A percentile compares a stretch with the other conserved stretches of the same genome.
These are phyloP conservation scores for Aspergillus tanneri DNA, from an alignment of 2,329 filamentous ascomycete species.

Conservation along the genomic window DNA sequence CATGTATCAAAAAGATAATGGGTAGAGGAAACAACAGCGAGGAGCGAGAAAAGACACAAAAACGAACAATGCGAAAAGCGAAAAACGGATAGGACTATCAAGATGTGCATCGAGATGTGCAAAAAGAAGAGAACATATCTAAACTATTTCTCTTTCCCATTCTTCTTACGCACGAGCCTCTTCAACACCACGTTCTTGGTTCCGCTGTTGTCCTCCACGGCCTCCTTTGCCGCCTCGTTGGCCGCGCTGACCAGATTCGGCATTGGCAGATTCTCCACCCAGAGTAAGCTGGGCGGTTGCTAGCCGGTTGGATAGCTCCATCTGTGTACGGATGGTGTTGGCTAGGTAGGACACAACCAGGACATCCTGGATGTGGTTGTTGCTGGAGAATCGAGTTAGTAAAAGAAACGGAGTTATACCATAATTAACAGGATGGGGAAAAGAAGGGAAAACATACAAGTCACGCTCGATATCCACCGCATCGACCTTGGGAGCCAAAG, in stretches of 20 bases:
- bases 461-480: constrained; percentile 86
- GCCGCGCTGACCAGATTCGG: constrained; percentile 37
- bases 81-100: constrained; percentile 14
- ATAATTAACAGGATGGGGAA: constrained; percentile 10
- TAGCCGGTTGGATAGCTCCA: constrained; percentile 93
- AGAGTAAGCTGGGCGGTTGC: constrained; percentile 71
- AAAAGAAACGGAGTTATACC: too few relatives aligned
- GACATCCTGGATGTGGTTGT: constrained; percentile 99
- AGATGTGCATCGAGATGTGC: constrained; percentile 18
- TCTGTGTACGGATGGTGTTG: constrained; percentile 98
- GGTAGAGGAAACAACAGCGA: constrained; percentile 5
- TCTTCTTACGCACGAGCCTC: constrained; percentile 39
- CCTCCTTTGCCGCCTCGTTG: constrained; percentile 46
- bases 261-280: constrained; percentile 46
- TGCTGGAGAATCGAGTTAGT: constrained; percentile 54
- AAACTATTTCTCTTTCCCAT: constrained; percentile 17
- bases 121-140: constrained; percentile 28
- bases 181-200: constrained; percentile 39
- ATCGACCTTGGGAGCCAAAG: constrained; percentile 92
- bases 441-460: constrained; percentile 59
- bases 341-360: constrained; percentile 97
- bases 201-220: constrained; percentile 39
- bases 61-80: constrained; percentile 9
- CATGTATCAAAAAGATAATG: constrained; percentile 18
- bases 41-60: constrained; percentile 9